Conservation (phyloP, 257 asterid species). For the Primulina tabacum region DNA sequence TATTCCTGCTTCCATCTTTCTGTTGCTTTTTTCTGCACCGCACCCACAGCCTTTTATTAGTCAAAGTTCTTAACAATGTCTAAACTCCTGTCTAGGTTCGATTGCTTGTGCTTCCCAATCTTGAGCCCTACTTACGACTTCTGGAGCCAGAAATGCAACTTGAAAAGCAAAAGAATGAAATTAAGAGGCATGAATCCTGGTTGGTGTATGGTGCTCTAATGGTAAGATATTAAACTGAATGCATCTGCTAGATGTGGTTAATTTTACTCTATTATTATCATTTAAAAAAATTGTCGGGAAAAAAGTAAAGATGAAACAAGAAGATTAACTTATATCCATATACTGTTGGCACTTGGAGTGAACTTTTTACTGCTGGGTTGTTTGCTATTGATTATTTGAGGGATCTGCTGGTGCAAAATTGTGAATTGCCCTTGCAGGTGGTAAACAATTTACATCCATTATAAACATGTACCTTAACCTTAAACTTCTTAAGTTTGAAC, state of each 20-base stretch:
- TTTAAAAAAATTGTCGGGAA: neutral
- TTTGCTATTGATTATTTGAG: conserved; percentile 13
- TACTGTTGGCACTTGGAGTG: neutral
- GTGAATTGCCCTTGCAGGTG: neutral
- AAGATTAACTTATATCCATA: neutral
- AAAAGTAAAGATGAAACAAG: neutral
- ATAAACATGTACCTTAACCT: too few relatives aligned
- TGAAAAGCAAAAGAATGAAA: conserved; percentile 86
- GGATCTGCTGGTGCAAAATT: neutral
- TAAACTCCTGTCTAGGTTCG: conserved; percentile 56
- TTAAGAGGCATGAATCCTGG: conserved; percentile 98
- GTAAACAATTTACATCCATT: neutral
- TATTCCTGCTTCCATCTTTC: conserved; percentile 17
- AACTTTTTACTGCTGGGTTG: neutral
- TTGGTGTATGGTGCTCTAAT: conserved; percentile 86
- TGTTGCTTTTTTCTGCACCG: neutral
- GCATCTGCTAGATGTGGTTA: conserved; percentile 4
- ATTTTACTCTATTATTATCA: neutral
- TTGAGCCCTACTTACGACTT: conserved; percentile 70
- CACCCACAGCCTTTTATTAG: conserved; percentile 15
- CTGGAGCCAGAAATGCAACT: conserved; percentile 95
- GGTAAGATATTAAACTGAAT: conserved; percentile 39
- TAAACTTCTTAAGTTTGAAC: neutral
- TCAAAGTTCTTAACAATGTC: conserved; percentile 18
- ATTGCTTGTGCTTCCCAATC: conserved; percentile 75